phyloP scores from a whole-genome alignment of 306 rosid species.

The Cucumis sativus region Cucumber_9930_V3 NC_026658.2:6102001-6102500 shows the following conservation, averaged over 20 bases:
- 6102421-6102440: slow-evolving; percentile 17
- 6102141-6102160: slow-evolving; percentile 98
- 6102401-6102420: slow-evolving; percentile 18
- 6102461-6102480: slow-evolving; percentile 15
- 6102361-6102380: slow-evolving; percentile 47
- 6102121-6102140: slow-evolving; percentile 52
- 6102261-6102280: neutral
- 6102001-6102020: neutral
- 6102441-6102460: slow-evolving; percentile 9
- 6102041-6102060: slow-evolving; percentile 10
- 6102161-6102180: slow-evolving; percentile 59
- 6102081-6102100: slow-evolving; percentile 53
- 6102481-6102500: slow-evolving; percentile 8
- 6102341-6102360: slow-evolving; percentile 29
- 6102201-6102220: slow-evolving; percentile 49
- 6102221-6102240: slow-evolving; percentile 66
- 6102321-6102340: neutral
- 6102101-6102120: slow-evolving; percentile 61
- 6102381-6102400: slow-evolving; percentile 25
- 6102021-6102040: neutral
- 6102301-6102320: neutral
- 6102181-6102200: slow-evolving; percentile 41
- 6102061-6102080: slow-evolving; percentile 34
- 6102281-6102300: neutral
- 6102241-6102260: neutral